Percentiles rank a stretch among this genome's conserved stretches.
phyloP scores from a whole-genome alignment of 2,329 filamentous ascomycete species.

The Botrytis pseudocinerea region DNA sequence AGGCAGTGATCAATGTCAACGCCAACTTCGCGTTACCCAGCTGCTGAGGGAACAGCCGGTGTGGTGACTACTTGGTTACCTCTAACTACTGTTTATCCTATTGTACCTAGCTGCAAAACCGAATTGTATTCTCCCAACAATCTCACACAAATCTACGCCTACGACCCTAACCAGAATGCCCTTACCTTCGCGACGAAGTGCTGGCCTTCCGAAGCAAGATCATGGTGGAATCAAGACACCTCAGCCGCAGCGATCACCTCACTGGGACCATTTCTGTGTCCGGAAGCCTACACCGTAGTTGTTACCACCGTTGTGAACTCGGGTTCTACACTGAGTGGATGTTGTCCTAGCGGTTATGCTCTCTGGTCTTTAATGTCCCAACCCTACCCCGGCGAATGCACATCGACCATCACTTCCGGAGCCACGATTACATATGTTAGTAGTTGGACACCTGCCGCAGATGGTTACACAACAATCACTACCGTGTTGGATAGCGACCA shows the following conservation, averaged over 20 bases:
- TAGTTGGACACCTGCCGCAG: background rate
- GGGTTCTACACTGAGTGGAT: constrained; percentile 1
- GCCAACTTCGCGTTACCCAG: constrained; percentile 14
- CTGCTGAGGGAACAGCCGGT: background rate
- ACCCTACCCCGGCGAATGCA: background rate
- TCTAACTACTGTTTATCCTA: constrained; percentile 19
- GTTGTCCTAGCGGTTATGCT: constrained; percentile 15
- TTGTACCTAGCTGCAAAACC: constrained; percentile 6
- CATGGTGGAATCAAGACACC: constrained; percentile 16
- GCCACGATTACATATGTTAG: constrained; percentile 14
- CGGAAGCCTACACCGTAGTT: constrained; percentile 8
- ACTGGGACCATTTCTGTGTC: constrained; percentile 20
- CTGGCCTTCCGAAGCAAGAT: constrained; percentile 2
- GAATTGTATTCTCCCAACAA: background rate
- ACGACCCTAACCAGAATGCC: constrained; percentile 10
- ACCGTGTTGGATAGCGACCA: background rate
- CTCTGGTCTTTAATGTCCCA: background rate
- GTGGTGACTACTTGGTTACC: constrained; percentile 20
- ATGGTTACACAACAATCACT: background rate
- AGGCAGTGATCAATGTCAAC: background rate
- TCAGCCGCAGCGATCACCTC: background rate
- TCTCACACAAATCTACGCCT: background rate
- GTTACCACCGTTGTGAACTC: background rate
- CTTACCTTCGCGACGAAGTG: background rate
- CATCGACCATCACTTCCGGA: background rate